Evolutionary conservation across 2,329 filamentous ascomycete species (phyloP), one percentile per base, ranked within the genome.

Genomic region (Cercospora sp.): DNA sequence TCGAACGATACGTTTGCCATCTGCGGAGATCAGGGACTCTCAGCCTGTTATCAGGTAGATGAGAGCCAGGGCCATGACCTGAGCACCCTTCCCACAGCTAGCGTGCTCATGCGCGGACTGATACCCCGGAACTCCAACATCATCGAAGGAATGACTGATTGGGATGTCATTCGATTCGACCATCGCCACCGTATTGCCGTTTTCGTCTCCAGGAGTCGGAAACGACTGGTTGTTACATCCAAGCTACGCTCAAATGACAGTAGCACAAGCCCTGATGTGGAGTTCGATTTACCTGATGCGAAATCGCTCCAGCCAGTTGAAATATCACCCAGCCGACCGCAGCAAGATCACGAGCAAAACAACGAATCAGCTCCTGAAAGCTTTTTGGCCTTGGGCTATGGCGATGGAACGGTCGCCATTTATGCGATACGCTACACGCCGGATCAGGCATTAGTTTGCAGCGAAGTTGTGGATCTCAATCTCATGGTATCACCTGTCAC

Each of bases 1-100:
- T 79, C 74, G 55, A 78, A 81, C 13, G 77, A 79, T 3, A 75
- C 76, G 1, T 83, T 84, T 68, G 76, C 81, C 9, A 80, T 83
- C 10, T 82, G 80, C 63, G 82, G 82, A 10, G 78, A 79, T 8
- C 74, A 78, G 18, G 72, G 72, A 0, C 60, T 74, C 18, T 67
- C 72, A n/a, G 63, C 69, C 39, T 61, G 65, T 30, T 73, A 72
- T 59, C 70, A 72, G 64, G 61, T 73, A 16, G 70, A 72, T 13
- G 64, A 65, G 12, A 70, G 61, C 45, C 66, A 69, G 23, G 30
- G 66, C 5, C 57, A 69, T 30, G 67, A 63, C 13, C 28, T 63
- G 4, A 64, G 63, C 20, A 31, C 60, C 23, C 48, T 67, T 13
- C 45, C 55, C 4, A 64, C 60, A 13, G 67, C 55, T 18, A 68